Conservation (phyloP, 2,329 filamentous ascomycete species). For the Penicillium sclerotiorum region DNA sequence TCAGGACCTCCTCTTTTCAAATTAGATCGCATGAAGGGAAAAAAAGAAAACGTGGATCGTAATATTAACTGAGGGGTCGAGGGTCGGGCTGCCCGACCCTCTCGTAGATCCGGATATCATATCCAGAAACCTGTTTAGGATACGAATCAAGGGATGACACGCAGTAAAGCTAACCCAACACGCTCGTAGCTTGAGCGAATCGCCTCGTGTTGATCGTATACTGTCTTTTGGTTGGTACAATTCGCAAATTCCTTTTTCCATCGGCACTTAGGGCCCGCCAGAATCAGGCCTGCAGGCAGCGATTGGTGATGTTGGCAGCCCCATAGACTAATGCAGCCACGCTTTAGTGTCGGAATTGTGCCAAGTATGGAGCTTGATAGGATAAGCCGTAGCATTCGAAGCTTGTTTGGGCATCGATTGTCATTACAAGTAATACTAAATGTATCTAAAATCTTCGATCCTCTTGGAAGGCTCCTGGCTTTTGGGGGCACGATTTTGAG, state of each 20-base stretch:
- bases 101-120: background rate
- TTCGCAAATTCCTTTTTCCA: background rate
- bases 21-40: background rate
- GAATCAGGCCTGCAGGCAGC: conserved; percentile 2
- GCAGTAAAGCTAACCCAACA: background rate
- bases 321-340: background rate
- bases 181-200: background rate
- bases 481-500: no score
- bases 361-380: background rate
- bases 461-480: no score
- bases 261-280: background rate
- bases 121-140: background rate
- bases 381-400: background rate
- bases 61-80: background rate
- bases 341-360: background rate
- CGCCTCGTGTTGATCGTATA: conserved; percentile 1
- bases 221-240: background rate
- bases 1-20: background rate
- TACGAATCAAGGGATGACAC: background rate
- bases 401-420: background rate
- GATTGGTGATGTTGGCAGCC: no score
- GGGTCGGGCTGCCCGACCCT: background rate
- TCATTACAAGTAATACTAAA: background rate
- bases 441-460: background rate
- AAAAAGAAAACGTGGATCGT: background rate